Base-by-base conservation (phyloP, 163 green algal genomes). In the Chlorella variabilis region DNA sequence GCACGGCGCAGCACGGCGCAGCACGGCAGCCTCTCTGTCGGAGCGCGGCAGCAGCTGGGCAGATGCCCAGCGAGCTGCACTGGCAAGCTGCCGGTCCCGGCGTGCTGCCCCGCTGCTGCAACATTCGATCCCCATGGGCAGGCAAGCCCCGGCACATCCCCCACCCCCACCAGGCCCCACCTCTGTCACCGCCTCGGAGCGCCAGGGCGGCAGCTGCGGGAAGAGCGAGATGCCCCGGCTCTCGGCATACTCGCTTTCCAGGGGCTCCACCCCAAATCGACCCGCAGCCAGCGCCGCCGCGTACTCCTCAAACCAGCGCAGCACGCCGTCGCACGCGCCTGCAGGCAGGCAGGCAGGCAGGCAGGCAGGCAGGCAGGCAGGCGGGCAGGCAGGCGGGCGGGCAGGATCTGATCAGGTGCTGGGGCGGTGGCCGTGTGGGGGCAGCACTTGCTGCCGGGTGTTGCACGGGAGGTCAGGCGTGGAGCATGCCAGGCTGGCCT, bases 221-320 rank as follows among this genome's bases (percentile, higher is more conserved):
- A 91, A 94, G 33, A 93, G 73, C 73, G 62, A 78, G 77, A 93
- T 93, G 27, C 73, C 84, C 21, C 49, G 54, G 4, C 61, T 75
- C n/a, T 70, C 34, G 0, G 77, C 63, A 49, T 34, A 38, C 23
- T 84, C 78, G 15, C 75, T 21, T 7, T 83, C 80, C 31, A 88
- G 56, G 33, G 42, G 5, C 20, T 49, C 74, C 45, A 89, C 81
- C 49, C 65, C 65, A 75, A 88, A 92, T 25, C 25, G 70, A 0
- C 86, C 86, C 0, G 41, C 61, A 0, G 49, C 65, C 58, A 92
- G 54, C 7, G 76, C 75, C 31, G 29, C 48, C 0, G 79, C 79
- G 49, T 88, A 94, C 36, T 82, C 73, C 78, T 92, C 87, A 61
- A 93, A 80, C 87, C 90, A 93, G 31, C 80, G 84, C 54, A 89